Evolutionary conservation across 2,329 filamentous ascomycete genomes (phyloP).

Genomic region (Tolypocladium sp.): DNA sequence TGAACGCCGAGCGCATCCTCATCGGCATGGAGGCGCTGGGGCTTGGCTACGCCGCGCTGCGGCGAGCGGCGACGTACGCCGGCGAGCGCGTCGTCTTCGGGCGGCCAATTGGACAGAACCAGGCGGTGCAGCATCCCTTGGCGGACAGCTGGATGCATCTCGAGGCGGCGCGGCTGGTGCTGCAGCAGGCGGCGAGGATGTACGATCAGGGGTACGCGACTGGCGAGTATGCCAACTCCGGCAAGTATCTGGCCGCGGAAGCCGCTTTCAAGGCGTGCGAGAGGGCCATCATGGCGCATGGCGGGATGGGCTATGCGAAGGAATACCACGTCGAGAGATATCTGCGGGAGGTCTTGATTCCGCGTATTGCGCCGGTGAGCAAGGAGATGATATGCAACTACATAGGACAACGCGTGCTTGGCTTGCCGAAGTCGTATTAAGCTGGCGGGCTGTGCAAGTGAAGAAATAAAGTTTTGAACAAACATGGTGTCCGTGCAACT

Average conservation of each 20-base stretch:
- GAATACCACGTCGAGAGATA: conserved; percentile 59
- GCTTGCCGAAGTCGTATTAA: conserved; percentile 33
- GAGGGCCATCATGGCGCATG: conserved; percentile 47
- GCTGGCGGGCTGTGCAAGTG: too few relatives aligned
- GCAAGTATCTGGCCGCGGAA: conserved; percentile 44
- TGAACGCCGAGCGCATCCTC: conserved; percentile 71
- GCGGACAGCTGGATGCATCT: conserved; percentile 57
- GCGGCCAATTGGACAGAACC: conserved; percentile 57
- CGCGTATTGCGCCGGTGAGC: conserved; percentile 54
- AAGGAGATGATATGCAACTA: conserved; percentile 72
- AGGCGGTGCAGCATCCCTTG: conserved; percentile 55
- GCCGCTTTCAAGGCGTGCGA: conserved; percentile 55
- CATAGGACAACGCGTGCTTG: conserved; percentile 57
- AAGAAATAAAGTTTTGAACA: too few relatives aligned
- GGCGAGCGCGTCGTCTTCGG: conserved; percentile 56
- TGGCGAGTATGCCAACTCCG: conserved; percentile 63
- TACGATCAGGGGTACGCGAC: conserved; percentile 47
- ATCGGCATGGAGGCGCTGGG: conserved; percentile 73
- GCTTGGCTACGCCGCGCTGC: conserved; percentile 62
- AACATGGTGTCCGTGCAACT: too few relatives aligned
- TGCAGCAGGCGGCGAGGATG: conserved; percentile 54
- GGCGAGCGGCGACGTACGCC: conserved; percentile 56
- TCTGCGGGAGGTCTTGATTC: conserved; percentile 55
- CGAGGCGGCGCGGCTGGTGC: conserved; percentile 55
- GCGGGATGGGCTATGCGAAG: conserved; percentile 56